A percentile compares a stretch with the other conserved stretches of the same genome.
Evolutionary conservation across 441 rosid genomes (phyloP).

Genomic region (Eutrema salsugineum): DNA sequence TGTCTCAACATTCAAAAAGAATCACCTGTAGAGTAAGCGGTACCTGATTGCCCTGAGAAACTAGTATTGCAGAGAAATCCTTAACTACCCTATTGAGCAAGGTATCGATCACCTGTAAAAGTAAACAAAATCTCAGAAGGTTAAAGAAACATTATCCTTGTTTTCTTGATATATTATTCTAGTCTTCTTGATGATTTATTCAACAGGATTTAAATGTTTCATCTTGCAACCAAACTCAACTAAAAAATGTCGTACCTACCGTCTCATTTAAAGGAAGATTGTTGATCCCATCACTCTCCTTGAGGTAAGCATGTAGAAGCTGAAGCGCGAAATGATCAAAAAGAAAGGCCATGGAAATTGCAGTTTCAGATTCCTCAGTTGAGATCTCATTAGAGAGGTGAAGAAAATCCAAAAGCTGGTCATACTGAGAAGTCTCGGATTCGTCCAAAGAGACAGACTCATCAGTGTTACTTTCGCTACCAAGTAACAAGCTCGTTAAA

Average conservation of each 20-base stretch:
- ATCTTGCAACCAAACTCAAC: neutral
- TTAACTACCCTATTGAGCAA: slow-evolving; percentile 81
- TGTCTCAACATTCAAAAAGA: neutral
- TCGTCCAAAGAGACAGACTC: slow-evolving; percentile 83
- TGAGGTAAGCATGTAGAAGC: slow-evolving; percentile 78
- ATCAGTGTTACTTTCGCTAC: slow-evolving; percentile 79
- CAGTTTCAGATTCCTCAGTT: slow-evolving; percentile 71
- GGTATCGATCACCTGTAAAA: slow-evolving; percentile 73
- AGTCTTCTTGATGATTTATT: neutral
- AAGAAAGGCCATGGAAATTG: slow-evolving; percentile 69
- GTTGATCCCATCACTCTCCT: slow-evolving; percentile 57
- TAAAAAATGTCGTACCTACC: slow-evolving; percentile 69
- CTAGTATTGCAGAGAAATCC: slow-evolving; percentile 84
- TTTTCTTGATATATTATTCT: neutral
- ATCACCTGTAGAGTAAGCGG: neutral
- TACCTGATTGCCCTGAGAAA: slow-evolving; percentile 94
- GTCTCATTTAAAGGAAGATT: slow-evolving; percentile 85
- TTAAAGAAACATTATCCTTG: neutral
- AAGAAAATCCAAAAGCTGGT: slow-evolving; percentile 78
- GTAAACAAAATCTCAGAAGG: neutral
- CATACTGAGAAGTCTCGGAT: slow-evolving; percentile 86
- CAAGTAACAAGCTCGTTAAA: slow-evolving; percentile 41
- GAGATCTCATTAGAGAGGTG: slow-evolving; percentile 81
- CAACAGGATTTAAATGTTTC: neutral
- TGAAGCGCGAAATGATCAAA: slow-evolving; percentile 83